Base-by-base conservation (phyloP, 192 early-diverging fungal genomes). In the Allomyces macrogynus region DNA sequence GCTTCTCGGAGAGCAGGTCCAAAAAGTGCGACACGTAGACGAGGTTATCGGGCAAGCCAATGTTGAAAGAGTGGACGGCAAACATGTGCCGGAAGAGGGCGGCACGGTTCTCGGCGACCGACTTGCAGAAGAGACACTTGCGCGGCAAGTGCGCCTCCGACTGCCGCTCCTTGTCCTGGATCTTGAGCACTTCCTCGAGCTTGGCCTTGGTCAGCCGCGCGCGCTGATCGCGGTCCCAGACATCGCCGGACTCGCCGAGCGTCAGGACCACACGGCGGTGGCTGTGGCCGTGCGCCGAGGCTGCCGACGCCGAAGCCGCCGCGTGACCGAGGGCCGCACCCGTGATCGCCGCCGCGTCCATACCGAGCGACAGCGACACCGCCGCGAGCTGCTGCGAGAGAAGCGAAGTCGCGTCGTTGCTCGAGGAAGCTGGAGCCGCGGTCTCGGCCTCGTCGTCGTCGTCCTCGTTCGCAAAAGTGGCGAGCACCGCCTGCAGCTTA, bases 121-220 rank as follows among this genome's bases (percentile, higher is more conserved):
- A 81, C 71, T 88, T 91, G 80, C 92, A 95, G 75, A 95, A 95
- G 23, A 95, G 74, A 72, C 92, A 95, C 67, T 93, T 91, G 68
- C 84, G 77, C 44, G 84, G 79, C 54, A 71, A 63, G 26, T 76
- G 81, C 1, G 87, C 81, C 60, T 85, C 85, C 44, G 77, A 71
- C 20, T 80, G 79, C 16, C 87, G 78, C 70, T 91, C 89, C 62
- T 71, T 71, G 42, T 85, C 86, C 70, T 92, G 92, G 3, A 77
- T 72, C 44, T 79, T 74, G 62, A 92, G 72, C 62, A 92, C 82
- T 63, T 86, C 82, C 26, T 84, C 49, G 49, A 57, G 49, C 49
- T 57, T 57, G 49, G 49, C 49, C 49, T 57, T 57, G 49, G 12
- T 57, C 16, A 57, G 49, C 0, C 16, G 16, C 49, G 49, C 49